Evolutionary conservation across 805 yeast species (phyloP), one percentile per base, ranked within the genome.

Genomic region (Lipomyces japonicus): DNA sequence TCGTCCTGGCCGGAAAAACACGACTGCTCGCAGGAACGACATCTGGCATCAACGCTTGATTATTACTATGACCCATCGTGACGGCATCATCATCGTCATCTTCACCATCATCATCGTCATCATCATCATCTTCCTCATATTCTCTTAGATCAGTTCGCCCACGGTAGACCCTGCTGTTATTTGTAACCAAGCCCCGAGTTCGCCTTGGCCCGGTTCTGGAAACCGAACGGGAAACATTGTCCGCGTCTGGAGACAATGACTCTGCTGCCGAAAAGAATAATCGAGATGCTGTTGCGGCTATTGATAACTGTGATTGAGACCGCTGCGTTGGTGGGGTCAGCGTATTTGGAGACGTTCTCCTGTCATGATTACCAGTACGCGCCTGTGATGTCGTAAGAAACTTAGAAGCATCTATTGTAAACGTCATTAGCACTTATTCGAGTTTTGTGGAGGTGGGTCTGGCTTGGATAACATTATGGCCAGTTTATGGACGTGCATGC

Each of bases 231-330:
- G n/a, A n/a, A n/a, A n/a, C n/a, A n/a, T n/a, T n/a, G 28, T 48
- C 56, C 12, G 49, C 56, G 16, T n/a, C 23, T 6, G 44, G 55
- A 12, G 51, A 34, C 14, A 50, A 36, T 18, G 32, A 26, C 18
- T 53, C 57, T 6, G 52, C 40, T 18, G 56, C 51, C 18, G 57
- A 53, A 28, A 44, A 46, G 34, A 46, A 51, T 38, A 52, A 47
- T 21, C 55, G 51, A 19, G 57, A 51, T 14, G 51, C 48, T 1
- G 39, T 32, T 34, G 46, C 18, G 37, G 39, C 44, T 21, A 25
- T 28, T 10, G 30, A 10, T 16, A 42, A 39, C 35, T 28, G 22
- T 7, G 25, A 14, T 5, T 31, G 22, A 34, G 32, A 5, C 25
- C 32, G 28, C 5, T n/a, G 5, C 42, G 48, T 40, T 26, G 43